These are phyloP conservation scores for Talaromyces wortmannii DNA, from an alignment of 495 filamentous ascomycete species.

Conservation along the genomic window DNA sequence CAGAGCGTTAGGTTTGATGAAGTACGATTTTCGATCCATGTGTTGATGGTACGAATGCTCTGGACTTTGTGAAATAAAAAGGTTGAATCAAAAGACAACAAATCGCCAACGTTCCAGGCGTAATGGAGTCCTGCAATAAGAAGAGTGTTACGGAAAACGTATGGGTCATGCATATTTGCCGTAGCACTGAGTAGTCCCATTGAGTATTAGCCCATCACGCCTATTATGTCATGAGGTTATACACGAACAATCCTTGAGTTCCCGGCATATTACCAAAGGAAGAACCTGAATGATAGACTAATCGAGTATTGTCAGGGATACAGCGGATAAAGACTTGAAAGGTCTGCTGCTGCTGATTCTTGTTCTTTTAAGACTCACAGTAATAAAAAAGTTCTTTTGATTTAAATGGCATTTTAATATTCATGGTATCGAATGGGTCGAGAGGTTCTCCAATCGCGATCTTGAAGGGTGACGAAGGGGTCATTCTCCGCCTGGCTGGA, in stretches of 20 bases:
- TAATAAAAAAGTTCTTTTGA: background rate
- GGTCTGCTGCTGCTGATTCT: background rate
- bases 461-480: background rate
- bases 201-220: background rate
- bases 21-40: background rate
- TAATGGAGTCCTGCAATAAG: background rate
- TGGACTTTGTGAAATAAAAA: background rate
- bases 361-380: background rate
- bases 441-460: background rate
- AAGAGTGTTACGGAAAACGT: background rate
- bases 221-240: background rate
- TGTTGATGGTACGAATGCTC: background rate
- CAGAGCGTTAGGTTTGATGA: background rate
- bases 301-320: background rate
- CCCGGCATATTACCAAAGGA: background rate
- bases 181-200: background rate
- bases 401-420: background rate
- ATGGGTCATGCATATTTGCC: slow-evolving; percentile 1
- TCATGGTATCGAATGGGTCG: background rate
- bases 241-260: background rate
- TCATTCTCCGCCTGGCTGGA: background rate
- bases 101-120: background rate
- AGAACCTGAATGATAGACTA: background rate
- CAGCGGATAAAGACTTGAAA: background rate
- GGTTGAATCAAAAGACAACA: background rate